Evolutionary conservation across 768 basidiomycete genomes (phyloP), one percentile per base, ranked within the genome.

Genomic region (Tulasnella sp.): DNA sequence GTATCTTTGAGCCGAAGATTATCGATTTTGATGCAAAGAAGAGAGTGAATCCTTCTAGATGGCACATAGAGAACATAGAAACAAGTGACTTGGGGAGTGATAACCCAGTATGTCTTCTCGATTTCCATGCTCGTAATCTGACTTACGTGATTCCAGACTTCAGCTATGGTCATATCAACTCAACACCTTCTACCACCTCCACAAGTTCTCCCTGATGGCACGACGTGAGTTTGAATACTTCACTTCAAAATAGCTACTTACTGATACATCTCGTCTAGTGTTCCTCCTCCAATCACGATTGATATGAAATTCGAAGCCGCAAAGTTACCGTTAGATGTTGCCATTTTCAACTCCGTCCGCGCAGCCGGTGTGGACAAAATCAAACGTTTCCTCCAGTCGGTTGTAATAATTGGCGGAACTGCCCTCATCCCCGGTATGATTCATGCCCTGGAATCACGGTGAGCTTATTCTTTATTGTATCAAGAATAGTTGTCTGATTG

Each of bases 111-210:
- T 58, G 71, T 63, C 25, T 32, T 39, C 19, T 16, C 56, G 58
- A 57, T 52, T 60, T 16, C 53, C 57, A 29, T 51, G n/a, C n/a
- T n/a, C n/a, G n/a, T n/a, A n/a, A n/a, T n/a, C 3, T 8, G 34
- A 34, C 28, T 7, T 32, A 25, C 22, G 13, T 37, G 29, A 6
- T 39, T 46, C 10, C 58, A 92, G 88, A 90, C 90, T 5, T 76
- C 79, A 58, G 88, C 89, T 0, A 95, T 95, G 90, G 73, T 81
- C 8, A 86, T 87, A 50, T 88, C 88, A 8, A 92, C 89, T 1
- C 78, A 83, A 57, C 88, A 92, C 65, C 69, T 93, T n/a, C 39
- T 46, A n/a, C n/a, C 6, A 40, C 27, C 39, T 40, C 19, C 19
- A 10, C 39, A n/a, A 6, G 19, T 12, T 16, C 39, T 40, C 27